A percentile compares a stretch with the other conserved stretches of the same genome.
Evolutionary conservation across 352 stramenopile species (phyloP).

Genomic region (Pythium aristosporum): DNA sequence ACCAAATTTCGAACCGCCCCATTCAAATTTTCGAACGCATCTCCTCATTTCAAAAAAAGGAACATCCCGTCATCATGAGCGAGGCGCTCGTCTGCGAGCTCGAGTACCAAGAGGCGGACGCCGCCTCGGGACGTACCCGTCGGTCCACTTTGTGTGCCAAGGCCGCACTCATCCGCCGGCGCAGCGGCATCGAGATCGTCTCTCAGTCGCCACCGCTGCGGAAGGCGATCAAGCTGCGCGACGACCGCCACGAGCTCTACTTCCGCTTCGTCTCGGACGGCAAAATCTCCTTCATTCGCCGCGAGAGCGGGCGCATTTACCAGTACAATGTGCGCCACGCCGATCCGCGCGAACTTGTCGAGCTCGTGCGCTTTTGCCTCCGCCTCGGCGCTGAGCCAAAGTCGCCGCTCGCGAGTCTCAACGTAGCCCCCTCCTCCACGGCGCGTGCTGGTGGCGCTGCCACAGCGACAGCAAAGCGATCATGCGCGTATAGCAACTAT

Average conservation of each 20-base stretch:
- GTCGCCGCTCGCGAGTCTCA: constrained; percentile 27
- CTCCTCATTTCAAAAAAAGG: constrained; percentile 10
- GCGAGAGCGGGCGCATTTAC: constrained; percentile 41
- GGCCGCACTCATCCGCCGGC: constrained; percentile 45
- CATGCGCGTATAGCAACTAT: background rate
- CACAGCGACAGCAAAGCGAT: constrained; percentile 10
- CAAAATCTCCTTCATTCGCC: constrained; percentile 66
- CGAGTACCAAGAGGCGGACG: constrained; percentile 62
- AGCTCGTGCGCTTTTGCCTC: constrained; percentile 52
- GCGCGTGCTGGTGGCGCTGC: background rate
- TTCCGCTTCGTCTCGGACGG: constrained; percentile 59
- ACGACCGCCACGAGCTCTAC: constrained; percentile 62
- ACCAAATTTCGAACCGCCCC: constrained; percentile 23
- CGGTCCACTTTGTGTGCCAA: constrained; percentile 37
- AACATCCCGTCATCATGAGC: too few relatives aligned
- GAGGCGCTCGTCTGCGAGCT: constrained; percentile 37
- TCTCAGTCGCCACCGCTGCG: constrained; percentile 47
- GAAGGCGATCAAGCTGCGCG: constrained; percentile 51
- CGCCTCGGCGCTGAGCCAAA: constrained; percentile 47
- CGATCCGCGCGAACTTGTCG: constrained; percentile 37
- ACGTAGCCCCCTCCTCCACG: background rate
- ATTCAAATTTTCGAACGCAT: constrained; percentile 29
- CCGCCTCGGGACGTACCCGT: constrained; percentile 46
- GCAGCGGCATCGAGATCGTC: constrained; percentile 53
- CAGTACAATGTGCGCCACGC: constrained; percentile 69